Base-by-base conservation (phyloP, 2,329 filamentous ascomycete species). In the Curvularia hawaiiensis region DNA sequence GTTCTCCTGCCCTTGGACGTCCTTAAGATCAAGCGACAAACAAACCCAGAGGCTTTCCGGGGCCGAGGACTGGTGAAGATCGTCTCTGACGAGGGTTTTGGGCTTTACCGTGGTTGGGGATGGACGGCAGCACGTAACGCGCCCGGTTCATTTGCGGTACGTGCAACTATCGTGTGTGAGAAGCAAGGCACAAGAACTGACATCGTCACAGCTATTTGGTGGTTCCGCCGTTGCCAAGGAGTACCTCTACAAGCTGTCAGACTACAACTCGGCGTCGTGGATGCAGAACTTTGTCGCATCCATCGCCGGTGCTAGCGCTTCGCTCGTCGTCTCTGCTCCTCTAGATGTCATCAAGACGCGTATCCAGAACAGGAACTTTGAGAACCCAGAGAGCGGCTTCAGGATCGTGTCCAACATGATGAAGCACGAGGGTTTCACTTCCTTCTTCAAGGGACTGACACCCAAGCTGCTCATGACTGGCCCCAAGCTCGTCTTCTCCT, bases 391-490 rank as follows among this genome's bases (percentile, higher is more conserved):
- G 82, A 90, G 90, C 68, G 95, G 95, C 43, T 92, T 97, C 85
- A 87, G 87, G 72, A 98, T 99, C 70, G 81, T 99, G 61, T 85
- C 87, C 63, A 96, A 92, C 77, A 99, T 99, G 95, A 86, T 91
- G 64, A 91, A 88, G 82, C 87, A 97, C 69, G 95, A 99, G 79
- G 95, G 94, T 22, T 75, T 89, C 57, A 82, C 84, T 16, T 89
- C 90, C 71, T 98, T 99, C 86, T 99, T 99, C 87, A 99, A 99
- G 87, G 95, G 95, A 43, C 80, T 99, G 64, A 90, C 92, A 49
- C 95, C 95, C 62, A 99, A 99, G 89, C 87, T 99, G 64, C 85
- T 99, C 73, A 99, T 99, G 95, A 99, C 95, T 16, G 96, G 95
- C 24, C 95, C 95, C 63, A 99, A 99, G 86, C 85, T 99, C 60